These are phyloP conservation scores for Epichloe festucae DNA, from an alignment of 2,329 filamentous ascomycete species.

Conservation along the genomic window DNA sequence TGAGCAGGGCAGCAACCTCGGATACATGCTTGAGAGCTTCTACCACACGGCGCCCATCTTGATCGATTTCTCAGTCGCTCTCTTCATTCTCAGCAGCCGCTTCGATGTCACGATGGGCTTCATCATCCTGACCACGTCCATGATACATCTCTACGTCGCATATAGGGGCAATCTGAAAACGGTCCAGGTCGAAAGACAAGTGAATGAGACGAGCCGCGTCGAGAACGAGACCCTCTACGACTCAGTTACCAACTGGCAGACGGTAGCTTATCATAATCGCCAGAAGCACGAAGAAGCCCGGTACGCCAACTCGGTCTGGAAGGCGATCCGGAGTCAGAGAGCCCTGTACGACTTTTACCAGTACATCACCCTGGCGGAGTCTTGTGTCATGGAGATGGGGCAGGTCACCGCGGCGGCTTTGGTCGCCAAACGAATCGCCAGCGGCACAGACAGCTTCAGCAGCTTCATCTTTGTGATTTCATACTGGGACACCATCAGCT, in stretches of 20 bases:
- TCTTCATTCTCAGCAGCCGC: conserved; percentile 44
- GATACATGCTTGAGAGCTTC: conserved; percentile 42
- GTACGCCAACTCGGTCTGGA: conserved; percentile 8
- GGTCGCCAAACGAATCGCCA: conserved; percentile 5
- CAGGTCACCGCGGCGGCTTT: conserved; percentile 6
- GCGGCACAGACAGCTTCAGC: conserved; percentile 22
- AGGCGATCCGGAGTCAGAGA: conserved; percentile 4
- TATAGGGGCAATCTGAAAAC: conserved; percentile 8
- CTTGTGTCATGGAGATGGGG: conserved; percentile 9
- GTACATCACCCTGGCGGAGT: conserved; percentile 5
- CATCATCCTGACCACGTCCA: conserved; percentile 10
- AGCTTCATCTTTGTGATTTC: conserved; percentile 49
- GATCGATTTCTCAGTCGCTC: conserved; percentile 29
- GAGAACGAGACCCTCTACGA: conserved; percentile 11
- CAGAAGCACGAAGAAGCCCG: conserved; percentile 12
- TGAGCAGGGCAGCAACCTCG: conserved; percentile 45
- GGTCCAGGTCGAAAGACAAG: conserved; percentile 6
- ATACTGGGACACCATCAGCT: conserved; percentile 44
- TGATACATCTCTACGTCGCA: conserved; percentile 9
- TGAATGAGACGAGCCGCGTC: conserved; percentile 6
- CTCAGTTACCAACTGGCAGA: conserved; percentile 32
- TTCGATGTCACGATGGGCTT: conserved; percentile 26
- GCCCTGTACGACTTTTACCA: conserved; percentile 6
- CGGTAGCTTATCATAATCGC: conserved; percentile 30
- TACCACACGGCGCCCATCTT: conserved; percentile 10